phyloP scores from a whole-genome alignment of 441 rosid genomes.

The Manihot esculenta region DNA sequence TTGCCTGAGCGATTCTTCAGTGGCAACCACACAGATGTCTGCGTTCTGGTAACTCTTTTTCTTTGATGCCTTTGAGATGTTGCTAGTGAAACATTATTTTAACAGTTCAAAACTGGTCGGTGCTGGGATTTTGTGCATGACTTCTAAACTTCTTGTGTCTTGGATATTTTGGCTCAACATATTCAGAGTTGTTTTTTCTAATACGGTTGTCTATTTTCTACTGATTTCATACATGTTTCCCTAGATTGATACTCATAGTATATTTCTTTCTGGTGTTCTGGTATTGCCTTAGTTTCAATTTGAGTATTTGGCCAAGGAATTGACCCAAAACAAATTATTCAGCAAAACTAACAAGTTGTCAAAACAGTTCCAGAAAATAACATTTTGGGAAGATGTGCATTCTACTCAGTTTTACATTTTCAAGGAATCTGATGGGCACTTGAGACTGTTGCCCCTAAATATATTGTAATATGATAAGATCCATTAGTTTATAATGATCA shows the following conservation, averaged over 20 bases:
- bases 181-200: neutral
- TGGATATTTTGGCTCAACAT: neutral
- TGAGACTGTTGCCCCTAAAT: neutral
- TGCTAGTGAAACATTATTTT: neutral
- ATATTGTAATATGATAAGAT: neutral
- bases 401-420: neutral
- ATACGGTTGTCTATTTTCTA: neutral
- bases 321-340: too few species aligned
- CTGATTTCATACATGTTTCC: too few species aligned
- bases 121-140: neutral
- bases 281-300: too few species aligned
- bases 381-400: neutral
- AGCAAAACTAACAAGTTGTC: neutral
- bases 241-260: too few species aligned
- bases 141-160: neutral
- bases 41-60: slow-evolving; percentile 62
- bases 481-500: neutral
- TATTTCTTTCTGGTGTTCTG: too few species aligned
- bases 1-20: slow-evolving; percentile 75
- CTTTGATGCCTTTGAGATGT: slow-evolving; percentile 6
- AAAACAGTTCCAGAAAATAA: neutral
- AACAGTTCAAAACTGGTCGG: neutral
- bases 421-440: neutral
- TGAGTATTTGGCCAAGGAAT: too few species aligned
- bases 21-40: slow-evolving; percentile 64